Conservation (phyloP, 345 rosid species). For the Eucalyptus grandis region DNA sequence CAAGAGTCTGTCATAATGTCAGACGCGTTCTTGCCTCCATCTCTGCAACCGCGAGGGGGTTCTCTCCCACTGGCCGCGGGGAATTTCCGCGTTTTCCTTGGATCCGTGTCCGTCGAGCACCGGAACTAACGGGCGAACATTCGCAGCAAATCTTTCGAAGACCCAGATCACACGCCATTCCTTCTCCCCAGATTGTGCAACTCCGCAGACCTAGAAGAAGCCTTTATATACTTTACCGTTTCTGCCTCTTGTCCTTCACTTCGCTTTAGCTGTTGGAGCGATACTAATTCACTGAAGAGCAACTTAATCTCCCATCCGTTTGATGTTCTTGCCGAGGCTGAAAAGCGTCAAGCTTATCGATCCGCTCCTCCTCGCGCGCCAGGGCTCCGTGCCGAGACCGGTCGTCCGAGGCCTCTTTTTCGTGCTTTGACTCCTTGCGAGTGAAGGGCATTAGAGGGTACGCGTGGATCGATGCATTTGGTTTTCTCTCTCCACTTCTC, state of each 20-base stretch:
- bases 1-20: no score
- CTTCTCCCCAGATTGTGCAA: neutral
- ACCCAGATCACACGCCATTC: neutral
- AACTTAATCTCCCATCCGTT: neutral
- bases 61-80: neutral
- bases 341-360: neutral
- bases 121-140: neutral
- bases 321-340: neutral
- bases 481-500: neutral
- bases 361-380: neutral
- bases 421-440: neutral
- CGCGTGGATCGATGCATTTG: neutral
- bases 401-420: neutral
- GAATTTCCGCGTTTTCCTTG: neutral
- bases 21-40: neutral
- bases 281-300: neutral
- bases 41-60: neutral
- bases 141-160: neutral
- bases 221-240: neutral
- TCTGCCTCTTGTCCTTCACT: neutral
- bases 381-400: neutral
- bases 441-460: neutral
- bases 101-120: fast-evolving
- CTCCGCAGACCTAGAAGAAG: neutral
- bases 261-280: neutral